These are phyloP conservation scores for Casuarina cunninghamiana DNA, from an alignment of 306 rosid species.

Conservation along the genomic window DNA sequence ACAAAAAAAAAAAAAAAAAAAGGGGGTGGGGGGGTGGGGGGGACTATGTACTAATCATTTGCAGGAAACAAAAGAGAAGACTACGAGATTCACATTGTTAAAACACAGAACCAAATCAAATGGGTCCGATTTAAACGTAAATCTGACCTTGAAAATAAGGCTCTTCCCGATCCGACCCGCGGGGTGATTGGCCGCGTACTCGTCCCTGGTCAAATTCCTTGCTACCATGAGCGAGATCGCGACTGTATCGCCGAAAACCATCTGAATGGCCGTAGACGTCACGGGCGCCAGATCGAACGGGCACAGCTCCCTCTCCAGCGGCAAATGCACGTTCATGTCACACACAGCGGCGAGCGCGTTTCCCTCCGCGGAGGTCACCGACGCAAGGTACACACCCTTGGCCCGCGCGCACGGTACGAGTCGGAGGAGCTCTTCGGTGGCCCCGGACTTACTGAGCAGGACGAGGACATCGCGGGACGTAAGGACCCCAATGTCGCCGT, in stretches of 20 bases:
- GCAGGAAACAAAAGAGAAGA: background rate
- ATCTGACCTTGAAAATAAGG: conserved; percentile 82
- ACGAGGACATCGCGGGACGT: conserved; percentile 59
- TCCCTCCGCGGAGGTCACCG: conserved; percentile 69
- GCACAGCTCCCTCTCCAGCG: conserved; percentile 82
- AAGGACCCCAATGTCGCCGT: conserved; percentile 93
- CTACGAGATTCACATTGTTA: background rate
- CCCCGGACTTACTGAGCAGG: conserved; percentile 87
- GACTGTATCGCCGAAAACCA: conserved; percentile 96
- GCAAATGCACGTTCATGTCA: conserved; percentile 87
- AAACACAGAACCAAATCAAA: background rate
- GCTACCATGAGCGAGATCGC: conserved; percentile 96
- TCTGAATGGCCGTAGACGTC: conserved; percentile 93
- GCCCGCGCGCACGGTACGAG: conserved; percentile 89
- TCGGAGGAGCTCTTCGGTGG: conserved; percentile 83
- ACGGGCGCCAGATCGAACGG: conserved; percentile 98
- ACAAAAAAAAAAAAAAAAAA: no score
- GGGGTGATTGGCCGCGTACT: conserved; percentile 92
- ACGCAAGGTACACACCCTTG: conserved; percentile 60
- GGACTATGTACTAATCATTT: background rate
- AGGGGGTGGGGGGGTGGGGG: no score
- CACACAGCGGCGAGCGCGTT: conserved; percentile 56
- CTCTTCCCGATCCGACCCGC: conserved; percentile 95
- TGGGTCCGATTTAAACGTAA: background rate
- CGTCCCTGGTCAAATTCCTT: conserved; percentile 71